These are phyloP conservation scores for Trametes villosa DNA, from an alignment of 768 basidiomycete species.

Conservation along the genomic window DNA sequence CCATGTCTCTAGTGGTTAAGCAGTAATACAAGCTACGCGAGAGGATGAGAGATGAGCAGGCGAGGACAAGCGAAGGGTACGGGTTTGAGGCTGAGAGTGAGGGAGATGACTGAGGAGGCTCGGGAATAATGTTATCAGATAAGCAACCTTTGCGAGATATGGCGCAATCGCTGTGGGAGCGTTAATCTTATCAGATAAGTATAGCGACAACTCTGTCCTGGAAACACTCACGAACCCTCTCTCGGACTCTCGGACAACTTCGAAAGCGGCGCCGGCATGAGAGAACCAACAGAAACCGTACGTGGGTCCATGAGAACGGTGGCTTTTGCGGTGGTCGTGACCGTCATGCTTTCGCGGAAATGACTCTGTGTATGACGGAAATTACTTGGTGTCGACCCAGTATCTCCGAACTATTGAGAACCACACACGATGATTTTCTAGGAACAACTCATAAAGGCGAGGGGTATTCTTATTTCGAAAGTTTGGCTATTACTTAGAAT, in stretches of 20 bases:
- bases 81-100: conserved; percentile 10
- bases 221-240: not conserved
- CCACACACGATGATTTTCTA: no score
- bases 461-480: no score
- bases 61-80: not conserved
- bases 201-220: not conserved
- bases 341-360: not conserved
- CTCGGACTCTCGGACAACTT: not conserved
- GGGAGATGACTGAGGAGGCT: not conserved
- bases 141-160: conserved; percentile 16
- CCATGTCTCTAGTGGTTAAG: conserved; percentile 24
- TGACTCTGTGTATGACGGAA: not conserved
- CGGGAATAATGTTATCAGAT: conserved; percentile 19
- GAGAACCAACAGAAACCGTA: not conserved
- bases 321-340: not conserved
- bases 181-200: conserved; percentile 17
- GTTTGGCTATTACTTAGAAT: no score
- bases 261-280: not conserved
- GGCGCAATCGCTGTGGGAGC: conserved; percentile 21
- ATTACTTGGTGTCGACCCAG: no score
- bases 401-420: no score
- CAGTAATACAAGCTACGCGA: not conserved
- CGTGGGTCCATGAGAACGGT: not conserved
- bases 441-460: no score
- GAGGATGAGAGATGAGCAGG: not conserved